phyloP scores from a whole-genome alignment of 345 rosid genomes.

The Balakata baccata region DNA sequence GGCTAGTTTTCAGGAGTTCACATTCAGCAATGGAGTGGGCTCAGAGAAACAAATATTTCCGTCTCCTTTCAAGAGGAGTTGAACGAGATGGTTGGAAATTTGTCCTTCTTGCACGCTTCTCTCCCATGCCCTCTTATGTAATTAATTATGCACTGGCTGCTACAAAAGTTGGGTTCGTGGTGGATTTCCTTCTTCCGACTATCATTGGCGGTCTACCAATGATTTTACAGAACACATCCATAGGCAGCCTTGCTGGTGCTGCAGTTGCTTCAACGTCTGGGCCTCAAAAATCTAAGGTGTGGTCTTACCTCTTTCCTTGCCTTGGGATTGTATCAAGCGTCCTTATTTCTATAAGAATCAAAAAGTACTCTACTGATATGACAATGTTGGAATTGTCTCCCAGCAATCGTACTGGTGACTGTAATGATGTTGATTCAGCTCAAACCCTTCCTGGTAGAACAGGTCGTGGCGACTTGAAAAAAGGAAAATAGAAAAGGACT shows the following conservation, averaged over 20 bases:
- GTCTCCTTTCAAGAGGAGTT: constrained; percentile 69
- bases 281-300: constrained; percentile 49
- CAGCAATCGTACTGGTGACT: constrained; percentile 7
- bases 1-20: constrained; percentile 72
- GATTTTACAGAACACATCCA: constrained; percentile 93
- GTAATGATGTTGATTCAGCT: constrained; percentile 21
- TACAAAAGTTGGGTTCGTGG: constrained; percentile 65
- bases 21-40: constrained; percentile 66
- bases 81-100: constrained; percentile 93
- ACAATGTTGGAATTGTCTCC: constrained; percentile 33
- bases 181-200: constrained; percentile 84
- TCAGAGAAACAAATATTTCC: constrained; percentile 65
- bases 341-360: constrained; percentile 69
- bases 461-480: constrained; percentile 22
- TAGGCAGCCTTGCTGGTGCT: constrained; percentile 94
- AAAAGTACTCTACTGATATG: constrained; percentile 60
- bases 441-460: constrained; percentile 10
- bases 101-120: constrained; percentile 92
- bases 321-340: constrained; percentile 77
- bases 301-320: constrained; percentile 70
- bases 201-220: constrained; percentile 79
- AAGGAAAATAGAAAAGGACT: constrained; percentile 9
- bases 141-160: constrained; percentile 92
- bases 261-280: constrained; percentile 76
- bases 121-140: constrained; percentile 84